Base-by-base conservation (phyloP, 352 stramenopile species). In the Globisporangium alternatum region DNA sequence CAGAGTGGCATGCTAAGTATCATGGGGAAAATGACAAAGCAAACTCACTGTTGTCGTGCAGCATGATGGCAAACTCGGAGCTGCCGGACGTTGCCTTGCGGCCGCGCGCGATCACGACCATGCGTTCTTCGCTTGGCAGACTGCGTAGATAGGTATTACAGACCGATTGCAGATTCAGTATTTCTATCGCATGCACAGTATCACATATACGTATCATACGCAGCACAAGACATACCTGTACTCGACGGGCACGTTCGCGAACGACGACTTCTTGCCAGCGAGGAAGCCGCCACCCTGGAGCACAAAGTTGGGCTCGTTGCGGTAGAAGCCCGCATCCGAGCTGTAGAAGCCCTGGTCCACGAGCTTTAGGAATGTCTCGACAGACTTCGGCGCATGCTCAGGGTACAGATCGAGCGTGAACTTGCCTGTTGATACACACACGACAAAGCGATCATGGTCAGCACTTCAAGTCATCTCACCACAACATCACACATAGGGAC, bases 41-140 rank as follows among this genome's bases (percentile, higher is more conserved):
- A 68, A 71, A 41, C 49, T 56, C 65, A 73, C 80, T 81, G 66
- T 95, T 95, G 69, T 95, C 86, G 37, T 89, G 75, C 35, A 95
- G 64, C 86, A 95, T 93, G 60, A 95, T 88, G 15, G 86, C 82
- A 56, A 95, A 93, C 72, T 95, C 86, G 15, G 86, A 84, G 67
- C 74, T 92, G 51, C 86, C 86, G 10, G 84, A 92, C 57, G 83
- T 68, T 25, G 77, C 67, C 62, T 90, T 88, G 54, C 89, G 75
- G 41, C 79, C 72, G 35, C 86, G 86, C 7, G 86, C 86, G 41
- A 95, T 70, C 52, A 95, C 83, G 58, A 95, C 80, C 81, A 91
- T 95, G 51, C 83, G 80, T 74, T 93, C 80, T 21, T 79, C 79
- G 69, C 81, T 93, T 13, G 84, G 84, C 13, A 82, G 72, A 57